Evolutionary conservation across 306 rosid species (phyloP).

Genomic region (Carpinus fangiana): DNA sequence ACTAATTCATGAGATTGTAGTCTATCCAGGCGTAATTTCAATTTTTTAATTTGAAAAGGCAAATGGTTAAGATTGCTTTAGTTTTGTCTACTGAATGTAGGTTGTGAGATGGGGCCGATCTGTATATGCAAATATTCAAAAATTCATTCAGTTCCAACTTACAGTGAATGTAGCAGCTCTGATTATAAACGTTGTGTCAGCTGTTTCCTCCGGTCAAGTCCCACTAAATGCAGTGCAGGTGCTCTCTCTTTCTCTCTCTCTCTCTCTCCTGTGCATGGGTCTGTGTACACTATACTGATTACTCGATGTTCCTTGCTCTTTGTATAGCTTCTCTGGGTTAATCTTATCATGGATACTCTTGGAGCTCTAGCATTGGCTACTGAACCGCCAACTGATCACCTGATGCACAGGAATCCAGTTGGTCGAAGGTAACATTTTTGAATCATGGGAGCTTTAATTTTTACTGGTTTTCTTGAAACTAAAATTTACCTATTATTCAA

Average conservation of each 20-base stretch:
- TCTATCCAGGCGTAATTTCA: neutral
- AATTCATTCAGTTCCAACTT: slow-evolving; percentile 96
- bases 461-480: neutral
- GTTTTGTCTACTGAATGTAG: slow-evolving; percentile 43
- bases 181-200: slow-evolving; percentile 81
- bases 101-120: slow-evolving; percentile 98
- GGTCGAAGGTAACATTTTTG: slow-evolving; percentile 63
- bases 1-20: neutral
- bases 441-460: slow-evolving; percentile 5
- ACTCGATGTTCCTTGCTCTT: slow-evolving; percentile 15
- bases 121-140: slow-evolving; percentile 95
- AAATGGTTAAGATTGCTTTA: neutral
- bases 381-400: slow-evolving; percentile 94
- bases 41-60: neutral
- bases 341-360: slow-evolving; percentile 98
- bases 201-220: slow-evolving; percentile 78
- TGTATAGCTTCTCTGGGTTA: slow-evolving; percentile 94
- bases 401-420: slow-evolving; percentile 78
- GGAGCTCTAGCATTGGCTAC: slow-evolving; percentile 98
- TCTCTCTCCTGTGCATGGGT: slow-evolving; percentile 15
- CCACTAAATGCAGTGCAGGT: slow-evolving; percentile 99
- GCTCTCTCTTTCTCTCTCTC: slow-evolving; percentile 17
- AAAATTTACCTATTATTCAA: neutral
- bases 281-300: slow-evolving; percentile 16
- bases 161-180: slow-evolving; percentile 97